These are phyloP conservation scores for Scheffersomyces illinoinensis DNA, from an alignment of 1,139 yeast genomes.

Conservation along the genomic window DNA sequence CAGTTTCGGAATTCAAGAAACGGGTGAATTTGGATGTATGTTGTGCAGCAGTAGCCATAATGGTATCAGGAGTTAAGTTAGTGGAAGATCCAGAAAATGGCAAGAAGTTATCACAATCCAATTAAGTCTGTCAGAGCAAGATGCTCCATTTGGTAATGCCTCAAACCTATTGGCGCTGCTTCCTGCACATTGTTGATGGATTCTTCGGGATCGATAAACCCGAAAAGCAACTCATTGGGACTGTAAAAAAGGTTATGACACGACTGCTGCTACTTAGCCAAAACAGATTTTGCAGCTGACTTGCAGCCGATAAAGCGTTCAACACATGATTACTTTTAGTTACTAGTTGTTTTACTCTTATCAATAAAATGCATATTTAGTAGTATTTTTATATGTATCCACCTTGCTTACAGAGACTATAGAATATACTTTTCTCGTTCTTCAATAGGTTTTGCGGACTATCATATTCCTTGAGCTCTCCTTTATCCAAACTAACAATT, in stretches of 20 bases:
- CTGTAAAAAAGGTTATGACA: background rate
- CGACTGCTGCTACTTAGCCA: background rate
- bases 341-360: background rate
- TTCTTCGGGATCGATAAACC: background rate
- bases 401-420: constrained; percentile 52
- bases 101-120: background rate
- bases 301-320: background rate
- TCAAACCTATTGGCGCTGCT: background rate
- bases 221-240: background rate
- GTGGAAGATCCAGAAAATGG: background rate
- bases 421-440: constrained; percentile 48
- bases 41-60: constrained; percentile 46
- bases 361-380: background rate
- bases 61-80: constrained; percentile 1
- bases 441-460: constrained; percentile 53
- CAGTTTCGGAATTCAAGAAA: constrained; percentile 83
- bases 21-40: constrained; percentile 64
- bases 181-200: background rate
- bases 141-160: background rate
- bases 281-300: background rate
- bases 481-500: constrained; percentile 68
- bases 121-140: background rate
- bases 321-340: background rate
- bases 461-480: constrained; percentile 70
- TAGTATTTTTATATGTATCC: constrained; percentile 24